Evolutionary conservation across 2,329 filamentous ascomycete species (phyloP).

Genomic region (Clonostachys rosea): DNA sequence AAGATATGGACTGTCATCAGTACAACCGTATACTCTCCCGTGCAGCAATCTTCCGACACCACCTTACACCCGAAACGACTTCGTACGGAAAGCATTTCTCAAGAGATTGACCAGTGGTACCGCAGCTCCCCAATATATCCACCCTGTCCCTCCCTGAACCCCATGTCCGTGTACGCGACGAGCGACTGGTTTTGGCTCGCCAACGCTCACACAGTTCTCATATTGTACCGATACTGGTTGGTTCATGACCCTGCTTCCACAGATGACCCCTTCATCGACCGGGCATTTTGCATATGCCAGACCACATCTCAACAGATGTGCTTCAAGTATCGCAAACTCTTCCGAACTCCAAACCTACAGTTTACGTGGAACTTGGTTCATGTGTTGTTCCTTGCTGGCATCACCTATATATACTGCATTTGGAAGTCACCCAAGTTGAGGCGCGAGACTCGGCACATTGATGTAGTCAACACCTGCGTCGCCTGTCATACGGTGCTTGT

Average conservation of each 20-base stretch:
- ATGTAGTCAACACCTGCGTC: slow-evolving; percentile 6
- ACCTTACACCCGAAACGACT: slow-evolving; percentile 19
- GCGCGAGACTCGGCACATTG: no score
- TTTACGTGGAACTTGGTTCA: slow-evolving; percentile 19
- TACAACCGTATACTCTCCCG: slow-evolving; percentile 13
- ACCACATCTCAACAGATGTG: no score
- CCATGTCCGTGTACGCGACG: slow-evolving; percentile 24
- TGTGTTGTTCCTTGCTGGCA: slow-evolving; percentile 18
- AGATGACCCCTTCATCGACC: no score
- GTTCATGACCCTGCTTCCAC: background rate
- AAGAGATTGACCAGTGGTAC: background rate
- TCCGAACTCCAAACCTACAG: background rate
- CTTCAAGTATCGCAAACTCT: no score
- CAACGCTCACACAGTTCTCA: slow-evolving; percentile 29
- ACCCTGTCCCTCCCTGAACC: background rate
- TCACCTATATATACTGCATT: slow-evolving; percentile 18
- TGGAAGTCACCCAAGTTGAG: background rate
- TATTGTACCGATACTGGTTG: slow-evolving; percentile 25
- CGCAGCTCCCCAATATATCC: no score
- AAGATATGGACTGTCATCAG: slow-evolving; percentile 19
- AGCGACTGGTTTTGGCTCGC: slow-evolving; percentile 28
- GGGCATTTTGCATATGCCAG: no score
- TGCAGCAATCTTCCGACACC: background rate
- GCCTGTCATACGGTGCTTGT: slow-evolving; percentile 23
- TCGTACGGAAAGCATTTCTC: slow-evolving; percentile 28